Base-by-base conservation (phyloP, 2,329 filamentous ascomycete genomes). In the Macrophomina tecta region DNA sequence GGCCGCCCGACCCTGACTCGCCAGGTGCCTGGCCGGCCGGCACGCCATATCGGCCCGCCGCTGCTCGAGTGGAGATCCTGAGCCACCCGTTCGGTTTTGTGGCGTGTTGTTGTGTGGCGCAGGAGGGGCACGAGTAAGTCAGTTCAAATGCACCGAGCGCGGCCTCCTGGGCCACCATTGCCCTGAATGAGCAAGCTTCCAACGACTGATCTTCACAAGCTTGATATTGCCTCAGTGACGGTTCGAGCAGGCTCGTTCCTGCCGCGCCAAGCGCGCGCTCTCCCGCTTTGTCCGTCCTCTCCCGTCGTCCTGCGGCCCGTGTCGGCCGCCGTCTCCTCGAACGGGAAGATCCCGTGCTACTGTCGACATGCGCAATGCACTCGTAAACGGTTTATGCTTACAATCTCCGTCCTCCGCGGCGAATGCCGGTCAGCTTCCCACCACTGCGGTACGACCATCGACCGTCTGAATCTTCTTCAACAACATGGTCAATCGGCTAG, bases 1-100 rank as follows among this genome's bases (percentile, higher is more conserved):
- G 42, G 40, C 56, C 56, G 28, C 9, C 56, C 56, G 34, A 45
- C 32, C 56, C 42, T 48, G 56, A 36, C 45, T 28, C 32, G 58
- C 30, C 58, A 49, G 58, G n/a, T 62, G 58, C 28, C 32, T 28
- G 42, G 56, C 56, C 56, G 55, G 55, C 56, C 23, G 56, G 40
- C 58, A 49, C 32, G 58, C 58, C 42, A 62, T 40, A 62, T 62
- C 58, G 58, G 58, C 58, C 58, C 58, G 58, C 23, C 58, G 58
- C 12, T 12, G 55, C 40, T n/a, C 14, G 38, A 32, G 56, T 48
- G 56, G 40, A 61, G 56, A 61, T 34, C 30, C 34, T 18, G 23
- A 49, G 58, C 58, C 58, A 62, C 45, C 34, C 42, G 42, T 2
- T 1, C 18, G 58, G 42, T 30, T 34, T 28, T 62, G 42, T 62